phyloP scores from a whole-genome alignment of 2,329 filamentous ascomycete species.

The Colletotrichum karsti region DNA sequence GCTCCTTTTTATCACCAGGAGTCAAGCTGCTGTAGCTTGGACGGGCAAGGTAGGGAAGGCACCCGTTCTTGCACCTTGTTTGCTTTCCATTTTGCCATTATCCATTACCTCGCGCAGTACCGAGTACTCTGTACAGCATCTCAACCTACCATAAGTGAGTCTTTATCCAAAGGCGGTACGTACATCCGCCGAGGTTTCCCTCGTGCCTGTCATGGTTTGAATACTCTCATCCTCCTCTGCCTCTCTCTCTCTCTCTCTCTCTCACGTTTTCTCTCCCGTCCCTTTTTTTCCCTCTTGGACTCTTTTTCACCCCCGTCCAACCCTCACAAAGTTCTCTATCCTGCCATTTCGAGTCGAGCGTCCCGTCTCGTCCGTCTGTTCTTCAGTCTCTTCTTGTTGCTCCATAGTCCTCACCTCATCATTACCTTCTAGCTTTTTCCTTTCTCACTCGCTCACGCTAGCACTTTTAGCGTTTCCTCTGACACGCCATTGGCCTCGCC shows the following conservation, averaged over 20 bases:
- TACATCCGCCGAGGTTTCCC: neutral
- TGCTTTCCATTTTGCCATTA: neutral
- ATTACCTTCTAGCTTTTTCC: neutral
- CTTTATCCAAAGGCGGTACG: neutral
- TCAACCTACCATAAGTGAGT: no score
- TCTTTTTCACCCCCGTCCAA: no score
- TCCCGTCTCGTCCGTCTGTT: neutral
- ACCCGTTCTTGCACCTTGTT: neutral
- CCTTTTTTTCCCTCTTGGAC: neutral
- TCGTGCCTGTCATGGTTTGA: neutral
- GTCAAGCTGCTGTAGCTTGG: neutral
- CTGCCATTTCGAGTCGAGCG: neutral
- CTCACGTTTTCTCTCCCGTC: neutral
- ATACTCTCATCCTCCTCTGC: neutral
- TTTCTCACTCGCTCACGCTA: slow-evolving; percentile 4
- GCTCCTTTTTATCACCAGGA: neutral
- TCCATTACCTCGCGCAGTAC: no score
- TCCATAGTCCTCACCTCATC: neutral
- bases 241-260: neutral
- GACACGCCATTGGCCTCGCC: slow-evolving; percentile 22
- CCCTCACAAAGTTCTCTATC: neutral
- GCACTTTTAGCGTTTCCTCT: slow-evolving; percentile 10
- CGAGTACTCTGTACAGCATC: no score
- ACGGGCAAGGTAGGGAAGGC: neutral
- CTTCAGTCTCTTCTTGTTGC: neutral